Evolutionary conservation across 1,139 yeast species (phyloP).

Genomic region (Sugiyamaella pinicola): DNA sequence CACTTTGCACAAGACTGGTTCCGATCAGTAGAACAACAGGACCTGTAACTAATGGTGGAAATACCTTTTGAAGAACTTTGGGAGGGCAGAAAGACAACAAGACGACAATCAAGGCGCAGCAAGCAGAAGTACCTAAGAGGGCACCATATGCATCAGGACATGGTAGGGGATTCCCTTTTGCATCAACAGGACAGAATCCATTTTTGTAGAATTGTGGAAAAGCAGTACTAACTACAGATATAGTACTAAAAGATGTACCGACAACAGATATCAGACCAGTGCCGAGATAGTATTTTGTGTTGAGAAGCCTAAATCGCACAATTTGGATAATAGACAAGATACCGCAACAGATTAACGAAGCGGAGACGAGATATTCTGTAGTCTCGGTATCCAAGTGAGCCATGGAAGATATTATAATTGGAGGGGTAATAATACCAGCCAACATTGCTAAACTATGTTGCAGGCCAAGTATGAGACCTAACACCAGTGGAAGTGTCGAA

Average conservation of each 20-base stretch:
- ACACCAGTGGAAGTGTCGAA: conserved; percentile 73
- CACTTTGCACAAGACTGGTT: conserved; percentile 62
- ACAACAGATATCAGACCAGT: conserved; percentile 87
- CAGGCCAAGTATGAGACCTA: conserved; percentile 79
- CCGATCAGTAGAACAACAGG: conserved; percentile 89
- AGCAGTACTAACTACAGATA: conserved; percentile 73
- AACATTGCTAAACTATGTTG: conserved; percentile 89
- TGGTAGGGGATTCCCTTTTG: conserved; percentile 64
- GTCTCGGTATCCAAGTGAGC: conserved; percentile 57
- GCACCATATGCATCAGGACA: conserved; percentile 92
- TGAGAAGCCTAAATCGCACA: conserved; percentile 72
- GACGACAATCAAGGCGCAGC: conserved; percentile 75
- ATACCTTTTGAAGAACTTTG: conserved; percentile 62
- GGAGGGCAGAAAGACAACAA: conserved; percentile 76
- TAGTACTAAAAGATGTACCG: conserved; percentile 87
- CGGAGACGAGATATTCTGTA: conserved; percentile 74
- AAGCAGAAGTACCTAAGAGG: conserved; percentile 75
- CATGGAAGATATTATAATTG: conserved; percentile 62
- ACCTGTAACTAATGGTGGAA: conserved; percentile 91
- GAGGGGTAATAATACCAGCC: conserved; percentile 90
- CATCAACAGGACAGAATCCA: conserved; percentile 66
- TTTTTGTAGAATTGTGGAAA: conserved; percentile 75
- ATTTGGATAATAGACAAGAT: conserved; percentile 74
- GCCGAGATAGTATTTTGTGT: conserved; percentile 75
- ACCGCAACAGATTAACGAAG: conserved; percentile 76